Evolutionary conservation across 1,284 basidiomycete genomes (phyloP).

Genomic region (Lentinula novae-zelandiae): DNA sequence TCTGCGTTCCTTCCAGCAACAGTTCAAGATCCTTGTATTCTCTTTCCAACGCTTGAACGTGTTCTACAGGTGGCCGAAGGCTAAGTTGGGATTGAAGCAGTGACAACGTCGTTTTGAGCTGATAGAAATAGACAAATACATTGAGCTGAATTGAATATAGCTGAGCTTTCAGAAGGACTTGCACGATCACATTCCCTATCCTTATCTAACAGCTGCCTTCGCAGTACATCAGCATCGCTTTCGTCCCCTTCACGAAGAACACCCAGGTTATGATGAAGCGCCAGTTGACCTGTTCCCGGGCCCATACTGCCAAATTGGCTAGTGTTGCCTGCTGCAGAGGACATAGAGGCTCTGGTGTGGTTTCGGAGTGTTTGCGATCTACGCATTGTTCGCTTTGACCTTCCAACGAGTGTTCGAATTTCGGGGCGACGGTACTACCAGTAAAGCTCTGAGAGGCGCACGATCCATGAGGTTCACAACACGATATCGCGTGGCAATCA

Average conservation of each 20-base stretch:
- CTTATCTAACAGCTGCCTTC: slow-evolving; percentile 63
- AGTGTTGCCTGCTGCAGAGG: not conserved
- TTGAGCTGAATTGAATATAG: not conserved
- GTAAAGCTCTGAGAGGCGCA: too few relatives aligned
- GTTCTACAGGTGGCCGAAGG: slow-evolving; percentile 60
- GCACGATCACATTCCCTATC: slow-evolving; percentile 72
- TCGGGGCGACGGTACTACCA: too few relatives aligned
- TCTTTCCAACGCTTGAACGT: slow-evolving; percentile 57
- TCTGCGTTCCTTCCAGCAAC: slow-evolving; percentile 67
- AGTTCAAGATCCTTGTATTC: slow-evolving; percentile 71
- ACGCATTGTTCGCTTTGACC: slow-evolving; percentile 34
- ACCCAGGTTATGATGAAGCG: slow-evolving; percentile 52
- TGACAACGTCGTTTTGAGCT: slow-evolving; percentile 61
- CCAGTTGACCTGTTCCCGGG: slow-evolving; percentile 21
- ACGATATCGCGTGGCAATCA: slow-evolving; percentile 3
- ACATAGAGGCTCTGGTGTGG: slow-evolving; percentile 41
- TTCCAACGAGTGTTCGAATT: not conserved
- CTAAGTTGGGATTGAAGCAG: slow-evolving; percentile 59
- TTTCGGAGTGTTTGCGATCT: slow-evolving; percentile 55
- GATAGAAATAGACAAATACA: not conserved
- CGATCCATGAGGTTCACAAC: not conserved
- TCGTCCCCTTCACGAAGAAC: slow-evolving; percentile 58
- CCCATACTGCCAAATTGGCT: not conserved
- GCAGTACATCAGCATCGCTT: slow-evolving; percentile 54
- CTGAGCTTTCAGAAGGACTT: slow-evolving; percentile 10